phyloP scores from a whole-genome alignment of 1,284 basidiomycete species.

The Malassezia pachydermatis region DNA sequence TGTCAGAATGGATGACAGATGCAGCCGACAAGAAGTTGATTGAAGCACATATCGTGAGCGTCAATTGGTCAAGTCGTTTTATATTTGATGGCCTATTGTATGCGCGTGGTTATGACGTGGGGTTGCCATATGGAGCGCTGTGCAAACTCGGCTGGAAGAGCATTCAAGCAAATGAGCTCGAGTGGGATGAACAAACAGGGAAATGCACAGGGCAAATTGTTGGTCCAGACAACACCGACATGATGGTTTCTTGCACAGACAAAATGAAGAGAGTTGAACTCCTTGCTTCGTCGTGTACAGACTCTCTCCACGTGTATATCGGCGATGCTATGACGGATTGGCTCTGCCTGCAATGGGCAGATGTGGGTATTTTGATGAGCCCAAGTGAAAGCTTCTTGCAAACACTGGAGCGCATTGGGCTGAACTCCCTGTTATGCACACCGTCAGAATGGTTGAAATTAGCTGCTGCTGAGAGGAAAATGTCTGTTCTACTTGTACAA shows the following conservation, averaged over 20 bases:
- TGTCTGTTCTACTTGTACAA: background rate
- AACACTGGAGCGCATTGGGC: background rate
- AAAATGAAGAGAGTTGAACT: conserved; percentile 22
- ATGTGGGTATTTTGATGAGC: conserved; percentile 36
- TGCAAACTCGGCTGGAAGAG: background rate
- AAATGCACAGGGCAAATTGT: conserved; percentile 24
- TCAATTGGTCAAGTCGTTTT: conserved; percentile 37
- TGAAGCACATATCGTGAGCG: conserved; percentile 28
- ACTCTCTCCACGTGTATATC: conserved; percentile 25
- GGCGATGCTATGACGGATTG: conserved; percentile 43
- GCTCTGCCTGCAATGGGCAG: conserved; percentile 28
- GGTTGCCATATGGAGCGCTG: background rate
- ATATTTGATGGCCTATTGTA: conserved; percentile 22
- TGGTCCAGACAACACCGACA: conserved; percentile 18
- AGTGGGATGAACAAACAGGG: conserved; percentile 7
- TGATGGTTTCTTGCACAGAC: conserved; percentile 29
- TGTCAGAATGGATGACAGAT: conserved; percentile 17
- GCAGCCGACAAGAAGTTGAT: background rate
- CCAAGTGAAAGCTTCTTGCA: background rate
- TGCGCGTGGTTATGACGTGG: background rate
- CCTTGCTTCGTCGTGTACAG: background rate
- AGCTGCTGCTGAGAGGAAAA: background rate
- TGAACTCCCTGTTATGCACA: background rate
- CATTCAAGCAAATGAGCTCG: conserved; percentile 32
- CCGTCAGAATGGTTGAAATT: background rate